Evolutionary conservation across 768 basidiomycete genomes (phyloP).

Genomic region (Panaeolus papilionaceus): DNA sequence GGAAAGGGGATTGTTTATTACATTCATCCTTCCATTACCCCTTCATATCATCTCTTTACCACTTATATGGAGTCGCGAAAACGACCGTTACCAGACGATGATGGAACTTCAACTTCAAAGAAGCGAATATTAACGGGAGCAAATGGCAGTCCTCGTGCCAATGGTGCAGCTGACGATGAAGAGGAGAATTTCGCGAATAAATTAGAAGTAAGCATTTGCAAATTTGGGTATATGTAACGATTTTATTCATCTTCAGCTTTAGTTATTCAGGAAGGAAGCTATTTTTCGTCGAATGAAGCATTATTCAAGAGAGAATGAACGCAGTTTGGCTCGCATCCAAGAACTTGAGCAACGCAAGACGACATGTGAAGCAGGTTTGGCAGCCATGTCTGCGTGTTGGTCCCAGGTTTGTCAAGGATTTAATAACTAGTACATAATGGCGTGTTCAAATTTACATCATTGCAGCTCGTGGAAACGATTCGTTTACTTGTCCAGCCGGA

Average conservation of each 20-base stretch:
- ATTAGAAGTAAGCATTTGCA: conserved; percentile 61
- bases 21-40: conserved; percentile 27
- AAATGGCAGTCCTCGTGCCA: conserved; percentile 60
- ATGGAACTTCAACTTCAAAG: conserved; percentile 54
- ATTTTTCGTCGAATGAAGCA: conserved; percentile 86
- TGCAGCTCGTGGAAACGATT: conserved; percentile 71
- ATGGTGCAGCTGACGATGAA: conserved; percentile 48
- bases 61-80: conserved; percentile 63
- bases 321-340: conserved; percentile 62
- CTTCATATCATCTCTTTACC: conserved; percentile 27
- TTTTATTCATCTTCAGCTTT: conserved; percentile 25
- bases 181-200: conserved; percentile 58
- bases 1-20: conserved; percentile 23
- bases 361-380: conserved; percentile 72
- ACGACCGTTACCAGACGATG: conserved; percentile 60
- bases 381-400: conserved; percentile 83
- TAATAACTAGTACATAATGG: conserved; percentile 9
- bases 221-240: conserved; percentile 2
- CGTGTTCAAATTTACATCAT: conserved; percentile 18
- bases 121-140: conserved; percentile 59
- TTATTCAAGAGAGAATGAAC: conserved; percentile 77
- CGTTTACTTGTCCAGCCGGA: conserved; percentile 62
- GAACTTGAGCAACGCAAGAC: conserved; percentile 70
- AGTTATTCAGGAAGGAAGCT: conserved; percentile 89
- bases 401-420: conserved; percentile 57